phyloP scores from a whole-genome alignment of 2,329 filamentous ascomycete species.

The Calonectria crousiana region DNA sequence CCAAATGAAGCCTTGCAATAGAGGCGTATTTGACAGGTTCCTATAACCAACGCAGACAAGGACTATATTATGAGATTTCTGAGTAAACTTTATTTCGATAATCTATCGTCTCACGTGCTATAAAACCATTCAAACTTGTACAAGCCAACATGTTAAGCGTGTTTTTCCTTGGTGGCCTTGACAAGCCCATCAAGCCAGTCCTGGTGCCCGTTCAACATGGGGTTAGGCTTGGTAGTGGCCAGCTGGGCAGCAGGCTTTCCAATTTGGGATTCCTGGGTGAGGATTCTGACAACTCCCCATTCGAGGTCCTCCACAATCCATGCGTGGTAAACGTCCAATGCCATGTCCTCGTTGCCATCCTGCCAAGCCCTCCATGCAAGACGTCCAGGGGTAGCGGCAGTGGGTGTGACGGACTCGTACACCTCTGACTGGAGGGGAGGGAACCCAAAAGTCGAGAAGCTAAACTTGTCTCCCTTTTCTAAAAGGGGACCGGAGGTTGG shows the following conservation, averaged over 20 bases:
- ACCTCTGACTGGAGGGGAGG: slow-evolving; percentile 40
- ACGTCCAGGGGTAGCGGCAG: slow-evolving; percentile 28
- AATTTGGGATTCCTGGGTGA: slow-evolving; percentile 48
- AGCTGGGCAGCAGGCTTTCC: slow-evolving; percentile 39
- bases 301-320: slow-evolving; percentile 46
- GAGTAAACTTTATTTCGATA: background rate
- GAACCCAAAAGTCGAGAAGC: slow-evolving; percentile 46
- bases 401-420: slow-evolving; percentile 40
- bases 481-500: slow-evolving; percentile 40
- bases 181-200: slow-evolving; percentile 45
- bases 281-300: slow-evolving; percentile 42
- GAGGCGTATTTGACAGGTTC: too few species aligned
- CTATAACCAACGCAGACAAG: too few species aligned
- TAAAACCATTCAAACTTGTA: background rate
- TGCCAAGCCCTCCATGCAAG: slow-evolving; percentile 42
- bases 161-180: slow-evolving; percentile 19
- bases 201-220: slow-evolving; percentile 46
- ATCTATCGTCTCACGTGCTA: background rate
- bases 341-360: slow-evolving; percentile 30
- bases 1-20: too few species aligned
- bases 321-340: slow-evolving; percentile 44
- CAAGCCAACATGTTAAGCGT: background rate
- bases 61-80: too few species aligned
- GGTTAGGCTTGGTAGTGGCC: slow-evolving; percentile 39
- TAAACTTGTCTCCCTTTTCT: slow-evolving; percentile 42